These are phyloP conservation scores for Malus sylvestris DNA, from an alignment of 306 rosid genomes.

Conservation along the genomic window DNA sequence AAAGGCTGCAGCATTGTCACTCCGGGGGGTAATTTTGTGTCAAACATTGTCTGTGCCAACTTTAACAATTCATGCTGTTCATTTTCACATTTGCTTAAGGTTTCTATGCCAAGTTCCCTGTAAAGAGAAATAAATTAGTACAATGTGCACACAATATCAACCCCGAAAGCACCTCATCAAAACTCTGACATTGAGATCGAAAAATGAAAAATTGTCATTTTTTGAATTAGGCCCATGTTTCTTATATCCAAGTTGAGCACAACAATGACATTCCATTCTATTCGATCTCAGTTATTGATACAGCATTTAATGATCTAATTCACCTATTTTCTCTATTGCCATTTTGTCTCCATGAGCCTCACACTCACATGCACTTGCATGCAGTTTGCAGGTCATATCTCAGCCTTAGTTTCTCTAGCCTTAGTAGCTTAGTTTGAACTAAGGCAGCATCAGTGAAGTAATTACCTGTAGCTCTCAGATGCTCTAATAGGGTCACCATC, in stretches of 20 bases:
- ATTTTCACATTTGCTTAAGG: slow-evolving; percentile 61
- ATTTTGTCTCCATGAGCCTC: background rate
- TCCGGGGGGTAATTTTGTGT: slow-evolving; percentile 93
- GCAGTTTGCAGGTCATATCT: background rate
- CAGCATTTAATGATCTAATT: background rate
- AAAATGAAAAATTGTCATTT: background rate
- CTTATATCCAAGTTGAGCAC: background rate
- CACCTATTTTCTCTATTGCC: background rate
- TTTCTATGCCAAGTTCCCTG: slow-evolving; percentile 86
- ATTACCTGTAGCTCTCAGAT: slow-evolving; percentile 76
- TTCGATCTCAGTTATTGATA: background rate
- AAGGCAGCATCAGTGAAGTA: background rate
- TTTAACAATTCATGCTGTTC: slow-evolving; percentile 65
- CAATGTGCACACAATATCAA: slow-evolving; percentile 3
- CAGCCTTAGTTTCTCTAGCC: slow-evolving; percentile 5
- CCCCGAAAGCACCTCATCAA: background rate
- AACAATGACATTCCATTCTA: slow-evolving; percentile 4
- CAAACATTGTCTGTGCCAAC: slow-evolving; percentile 83
- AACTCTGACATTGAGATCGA: background rate
- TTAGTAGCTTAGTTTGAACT: background rate
- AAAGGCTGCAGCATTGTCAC: slow-evolving; percentile 84
- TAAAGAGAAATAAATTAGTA: slow-evolving; percentile 14
- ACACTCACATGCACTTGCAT: background rate
- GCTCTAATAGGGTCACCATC: slow-evolving; percentile 64
- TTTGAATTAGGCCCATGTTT: slow-evolving; percentile 1